A percentile compares a stretch with the other conserved stretches of the same genome.
These are phyloP conservation scores for Collybiopsis luxurians DNA, from an alignment of 768 basidiomycete species.

Conservation along the genomic window DNA sequence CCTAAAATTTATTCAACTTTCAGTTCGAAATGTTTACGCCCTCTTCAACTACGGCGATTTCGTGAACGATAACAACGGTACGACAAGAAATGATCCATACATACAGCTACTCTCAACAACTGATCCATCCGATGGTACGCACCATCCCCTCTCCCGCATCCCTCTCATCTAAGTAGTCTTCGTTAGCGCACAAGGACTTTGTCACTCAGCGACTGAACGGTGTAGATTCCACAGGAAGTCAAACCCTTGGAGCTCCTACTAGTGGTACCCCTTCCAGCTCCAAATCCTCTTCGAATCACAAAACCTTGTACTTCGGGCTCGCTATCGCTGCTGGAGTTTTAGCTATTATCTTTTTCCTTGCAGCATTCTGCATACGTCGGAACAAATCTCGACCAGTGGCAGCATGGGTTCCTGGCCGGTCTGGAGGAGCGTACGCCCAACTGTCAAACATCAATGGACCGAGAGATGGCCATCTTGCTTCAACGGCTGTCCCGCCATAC, in stretches of 20 bases:
- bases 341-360: not conserved
- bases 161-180: not conserved
- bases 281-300: not conserved
- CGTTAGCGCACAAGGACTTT: constrained; percentile 34
- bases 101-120: constrained; percentile 64
- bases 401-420: not conserved
- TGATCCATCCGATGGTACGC: constrained; percentile 36
- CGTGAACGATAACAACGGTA: constrained; percentile 37
- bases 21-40: constrained; percentile 66
- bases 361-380: constrained; percentile 4
- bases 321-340: constrained; percentile 6
- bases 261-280: not conserved
- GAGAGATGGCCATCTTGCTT: constrained; percentile 1
- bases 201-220: constrained; percentile 32
- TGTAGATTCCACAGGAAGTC: constrained; percentile 23
- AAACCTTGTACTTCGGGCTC: not conserved
- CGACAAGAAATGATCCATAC: constrained; percentile 44
- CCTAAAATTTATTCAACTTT: not conserved
- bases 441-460: not conserved
- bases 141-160: constrained; percentile 6
- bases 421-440: constrained; percentile 4
- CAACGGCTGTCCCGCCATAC: not conserved
- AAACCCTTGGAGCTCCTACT: constrained; percentile 4
- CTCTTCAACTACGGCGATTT: constrained; percentile 67
- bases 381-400: not conserved